A percentile compares a stretch with the other conserved stretches of the same genome.
Conservation (phyloP, 441 rosid species). For the Eugenia klotzschiana region DNA sequence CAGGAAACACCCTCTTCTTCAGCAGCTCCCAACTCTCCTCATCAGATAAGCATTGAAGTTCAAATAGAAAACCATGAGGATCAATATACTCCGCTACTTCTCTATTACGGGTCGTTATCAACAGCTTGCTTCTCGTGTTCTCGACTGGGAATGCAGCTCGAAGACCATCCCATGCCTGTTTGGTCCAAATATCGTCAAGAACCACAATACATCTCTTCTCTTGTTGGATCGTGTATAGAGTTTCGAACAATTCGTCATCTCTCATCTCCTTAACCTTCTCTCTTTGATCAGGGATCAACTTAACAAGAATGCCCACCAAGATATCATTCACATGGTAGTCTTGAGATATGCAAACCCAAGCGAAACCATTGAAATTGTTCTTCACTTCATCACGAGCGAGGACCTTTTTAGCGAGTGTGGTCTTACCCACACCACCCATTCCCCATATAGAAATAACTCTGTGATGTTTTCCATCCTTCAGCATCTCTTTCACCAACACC, state of each 20-base stretch:
- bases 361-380: not conserved
- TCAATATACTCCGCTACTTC: not conserved
- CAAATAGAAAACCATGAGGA: not conserved
- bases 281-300: fast-evolving
- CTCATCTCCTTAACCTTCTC: fast-evolving
- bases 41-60: not conserved
- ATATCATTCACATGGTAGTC: fast-evolving
- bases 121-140: not conserved
- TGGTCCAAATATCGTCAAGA: not conserved
- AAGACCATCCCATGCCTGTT: not conserved
- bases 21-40: not conserved
- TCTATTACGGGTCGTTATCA: not conserved
- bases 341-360: not conserved
- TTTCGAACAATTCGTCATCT: fast-evolving
- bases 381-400: too few species aligned
- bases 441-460: too few species aligned
- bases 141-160: not conserved
- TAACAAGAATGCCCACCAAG: not conserved
- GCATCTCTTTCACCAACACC: not conserved
- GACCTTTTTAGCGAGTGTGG: too few species aligned
- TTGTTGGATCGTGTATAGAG: not conserved
- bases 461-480: not conserved
- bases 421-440: too few species aligned
- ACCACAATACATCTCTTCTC: not conserved
- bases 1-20: not conserved